phyloP scores from a whole-genome alignment of 306 rosid species.

The Elaeagnus macrophylla region DNA sequence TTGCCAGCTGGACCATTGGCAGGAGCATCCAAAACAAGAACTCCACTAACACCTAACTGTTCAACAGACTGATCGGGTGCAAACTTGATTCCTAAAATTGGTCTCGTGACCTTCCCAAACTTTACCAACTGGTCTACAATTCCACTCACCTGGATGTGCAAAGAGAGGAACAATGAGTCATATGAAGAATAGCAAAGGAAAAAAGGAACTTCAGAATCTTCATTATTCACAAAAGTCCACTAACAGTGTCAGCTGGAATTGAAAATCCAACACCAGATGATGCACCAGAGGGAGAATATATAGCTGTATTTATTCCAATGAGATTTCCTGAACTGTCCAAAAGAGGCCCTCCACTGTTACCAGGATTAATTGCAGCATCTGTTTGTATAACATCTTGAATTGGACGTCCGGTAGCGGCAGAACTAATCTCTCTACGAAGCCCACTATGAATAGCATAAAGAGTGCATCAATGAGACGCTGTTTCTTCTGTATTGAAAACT shows the following conservation, averaged over 20 bases:
- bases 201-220: conserved; percentile 5
- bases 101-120: conserved; percentile 98
- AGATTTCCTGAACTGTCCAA: conserved; percentile 93
- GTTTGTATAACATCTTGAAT: conserved; percentile 99
- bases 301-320: conserved; percentile 93
- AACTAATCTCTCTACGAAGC: conserved; percentile 96
- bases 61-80: conserved; percentile 99
- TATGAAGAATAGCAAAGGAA: conserved; percentile 2
- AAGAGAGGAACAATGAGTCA: conserved; percentile 8
- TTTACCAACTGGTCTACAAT: conserved; percentile 93
- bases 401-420: conserved; percentile 98
- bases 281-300: conserved; percentile 96
- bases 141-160: conserved; percentile 60
- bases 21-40: conserved; percentile 95
- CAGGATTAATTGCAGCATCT: conserved; percentile 99
- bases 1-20: conserved; percentile 90
- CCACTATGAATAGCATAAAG: conserved; percentile 43
- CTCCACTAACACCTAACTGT: conserved; percentile 91
- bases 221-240: conserved; percentile 20
- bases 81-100: conserved; percentile 91
- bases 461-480: conserved; percentile 13
- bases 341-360: conserved; percentile 98
- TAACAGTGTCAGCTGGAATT: conserved; percentile 94
- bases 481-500: conserved; percentile 1
- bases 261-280: conserved; percentile 99